Percentiles rank a stretch among this genome's conserved stretches.
Evolutionary conservation across 2,329 filamentous ascomycete genomes (phyloP).

Genomic region (Beauveria sp.): DNA sequence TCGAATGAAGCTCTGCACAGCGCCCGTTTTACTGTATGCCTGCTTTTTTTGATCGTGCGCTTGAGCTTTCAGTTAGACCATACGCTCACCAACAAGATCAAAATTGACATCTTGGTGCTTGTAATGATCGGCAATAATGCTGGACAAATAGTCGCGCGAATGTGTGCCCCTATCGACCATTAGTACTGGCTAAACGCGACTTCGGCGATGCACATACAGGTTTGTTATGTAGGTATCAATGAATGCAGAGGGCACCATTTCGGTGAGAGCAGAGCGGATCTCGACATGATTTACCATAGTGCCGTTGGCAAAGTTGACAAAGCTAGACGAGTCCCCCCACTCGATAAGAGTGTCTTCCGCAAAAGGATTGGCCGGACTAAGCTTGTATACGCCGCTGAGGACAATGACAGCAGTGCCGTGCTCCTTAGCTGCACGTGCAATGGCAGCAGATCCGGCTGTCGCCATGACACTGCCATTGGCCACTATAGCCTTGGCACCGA

Average conservation of each 20-base stretch:
- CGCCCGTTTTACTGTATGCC: neutral
- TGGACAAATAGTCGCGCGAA: constrained; percentile 64
- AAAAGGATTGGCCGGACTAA: constrained; percentile 83
- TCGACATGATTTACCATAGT: constrained; percentile 70
- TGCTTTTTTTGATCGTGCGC: neutral
- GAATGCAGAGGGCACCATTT: constrained; percentile 70
- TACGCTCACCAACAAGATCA: constrained; percentile 31
- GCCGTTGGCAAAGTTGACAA: constrained; percentile 72
- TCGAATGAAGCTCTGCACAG: neutral
- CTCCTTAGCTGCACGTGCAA: constrained; percentile 77
- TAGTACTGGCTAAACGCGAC: neutral
- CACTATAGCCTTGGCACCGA: constrained; percentile 79
- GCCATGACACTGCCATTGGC: constrained; percentile 83
- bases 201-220: constrained; percentile 30
- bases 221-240: constrained; percentile 84
- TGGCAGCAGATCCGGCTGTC: constrained; percentile 72
- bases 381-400: constrained; percentile 84
- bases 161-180: constrained; percentile 47
- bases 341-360: constrained; percentile 77
- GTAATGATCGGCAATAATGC: constrained; percentile 69
- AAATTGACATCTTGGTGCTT: constrained; percentile 64
- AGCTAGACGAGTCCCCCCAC: constrained; percentile 71
- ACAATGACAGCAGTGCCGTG: constrained; percentile 81
- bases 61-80: neutral
- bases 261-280: constrained; percentile 70